Conservation (phyloP, 306 rosid genomes). For the Parietaria judaica region DNA sequence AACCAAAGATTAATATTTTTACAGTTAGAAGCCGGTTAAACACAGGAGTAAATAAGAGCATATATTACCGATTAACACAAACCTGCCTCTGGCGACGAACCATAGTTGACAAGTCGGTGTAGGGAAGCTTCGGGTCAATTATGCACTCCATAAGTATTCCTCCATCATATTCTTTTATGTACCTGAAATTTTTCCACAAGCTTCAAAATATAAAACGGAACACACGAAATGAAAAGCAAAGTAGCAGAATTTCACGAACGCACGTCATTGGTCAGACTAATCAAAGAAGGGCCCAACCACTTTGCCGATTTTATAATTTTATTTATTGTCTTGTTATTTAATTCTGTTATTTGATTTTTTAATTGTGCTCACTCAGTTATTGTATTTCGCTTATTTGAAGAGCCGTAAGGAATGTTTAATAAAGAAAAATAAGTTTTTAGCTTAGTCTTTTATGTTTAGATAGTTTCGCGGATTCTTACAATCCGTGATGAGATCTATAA, state of each 20-base stretch:
- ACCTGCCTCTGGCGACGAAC: slow-evolving; percentile 93
- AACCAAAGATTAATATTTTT: slow-evolving; percentile 4
- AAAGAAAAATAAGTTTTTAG: too few species aligned
- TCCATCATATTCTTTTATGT: slow-evolving; percentile 97
- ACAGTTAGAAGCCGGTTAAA: not conserved
- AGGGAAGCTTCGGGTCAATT: slow-evolving; percentile 90
- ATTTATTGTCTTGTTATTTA: too few species aligned
- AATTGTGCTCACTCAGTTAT: too few species aligned
- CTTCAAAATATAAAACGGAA: slow-evolving; percentile 1
- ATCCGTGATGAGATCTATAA: too few species aligned
- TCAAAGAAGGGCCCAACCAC: too few species aligned
- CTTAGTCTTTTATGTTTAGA: too few species aligned
- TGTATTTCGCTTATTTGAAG: too few species aligned
- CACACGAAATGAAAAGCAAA: not conserved
- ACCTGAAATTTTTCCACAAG: slow-evolving; percentile 38
- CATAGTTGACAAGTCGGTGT: slow-evolving; percentile 89
- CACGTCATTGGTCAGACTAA: too few species aligned
- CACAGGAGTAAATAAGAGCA: not conserved
- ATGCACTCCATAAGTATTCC: slow-evolving; percentile 96
- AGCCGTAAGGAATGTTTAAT: too few species aligned
- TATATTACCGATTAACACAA: slow-evolving; percentile 16
- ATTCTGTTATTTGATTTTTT: too few species aligned
- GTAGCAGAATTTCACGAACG: not conserved
- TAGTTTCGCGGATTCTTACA: too few species aligned
- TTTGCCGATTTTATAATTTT: too few species aligned